Evolutionary conservation across 305 asterid species (phyloP), one percentile per base, ranked within the genome.

Genomic region (Fraxinus albicans): DNA sequence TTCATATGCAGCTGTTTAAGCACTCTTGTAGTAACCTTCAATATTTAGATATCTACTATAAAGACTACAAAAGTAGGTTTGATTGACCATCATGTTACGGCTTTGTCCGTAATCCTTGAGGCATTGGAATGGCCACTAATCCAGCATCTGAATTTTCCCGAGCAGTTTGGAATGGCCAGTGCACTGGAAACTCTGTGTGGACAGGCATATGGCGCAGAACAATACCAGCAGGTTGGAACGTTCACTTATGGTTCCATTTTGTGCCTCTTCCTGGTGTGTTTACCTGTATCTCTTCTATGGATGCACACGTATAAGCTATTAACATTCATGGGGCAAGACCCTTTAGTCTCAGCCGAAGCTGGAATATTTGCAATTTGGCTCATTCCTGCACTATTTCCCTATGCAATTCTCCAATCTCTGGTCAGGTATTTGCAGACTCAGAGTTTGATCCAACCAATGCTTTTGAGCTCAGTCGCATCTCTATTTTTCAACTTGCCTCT

Each of bases 141-240:
- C 63, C 23, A 53, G 23, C 63, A n/a, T 17, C 63, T 53, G 63
- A 53, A 53, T 60, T 17, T 55, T 13, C 63, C 33, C 8, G 63
- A 65, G 50, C 87, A 86, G 89, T 81, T 84, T 23, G 88, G 91
- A 38, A 77, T 88, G 87, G 74, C 85, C 10, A 58, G 91, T 77
- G 90, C 89, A 23, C 76, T 88, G 55, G 91, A 86, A 76, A 86
- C 88, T 73, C 79, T 85, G 31, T 88, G 91, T 9, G 91, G 89
- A 47, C 91, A 88, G 84, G 89, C 87, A 36, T 84, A 80, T 65
- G 91, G 89, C 78, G 89, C 89, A 3, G 40, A 79, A 63, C 88
- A 88, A 44, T 84, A 80, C 27, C 75, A 55, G 34, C 80, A 78
- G 47, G 81, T 88, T 5, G 89, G 91, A 73, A 74, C 65, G 0